Base-by-base conservation (phyloP, 2,329 filamentous ascomycete genomes). In the Sclerotinia borealis region DNA sequence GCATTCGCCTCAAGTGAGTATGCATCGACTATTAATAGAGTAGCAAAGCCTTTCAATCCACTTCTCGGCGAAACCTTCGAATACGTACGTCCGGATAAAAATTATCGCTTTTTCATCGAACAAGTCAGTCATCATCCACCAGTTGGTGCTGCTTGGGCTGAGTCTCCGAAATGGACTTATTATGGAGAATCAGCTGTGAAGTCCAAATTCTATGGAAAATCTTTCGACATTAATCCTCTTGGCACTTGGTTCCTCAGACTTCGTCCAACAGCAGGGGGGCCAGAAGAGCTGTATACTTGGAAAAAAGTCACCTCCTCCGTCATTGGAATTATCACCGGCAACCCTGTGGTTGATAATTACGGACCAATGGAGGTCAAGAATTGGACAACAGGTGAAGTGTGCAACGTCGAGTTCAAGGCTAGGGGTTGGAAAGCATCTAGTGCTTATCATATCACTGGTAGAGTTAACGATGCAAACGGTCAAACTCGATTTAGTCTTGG, bases 61-160 rank as follows among this genome's bases (percentile, higher is more conserved):
- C 84, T 99, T 6, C 81, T 99, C 0, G 95, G 93, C 54, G 95
- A 99, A 76, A 99, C 95, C 0, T 99, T 96, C 71, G 95, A 99
- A 75, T 98, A 99, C 73, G 93, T 89, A 41, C 83, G 95, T 63
- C 93, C 95, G 0, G 95, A 99, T 78, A 96, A 97, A 76, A 93
- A 93, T 64, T 99, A 96, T 79, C 91, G 95, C 68, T 98, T 98
- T 83, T 96, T 98, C 78, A 92, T 96, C 65, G 95, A 99, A 77
- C 95, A 99, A 79, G 93, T 99, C 71, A 96, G 92, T 78, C 95
- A 99, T 75, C 95, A 99, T 77, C 95, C 95, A 36, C 95, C 95
- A 0, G 84, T 99, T 71, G 93, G 95, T 68, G 95, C 96, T 22
- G 93, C 92, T 0, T 95, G 90, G 81, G 93, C 93, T 10, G 95